Conservation (phyloP, 2,329 filamentous ascomycete genomes). For the Diaporthe capsici region DNA sequence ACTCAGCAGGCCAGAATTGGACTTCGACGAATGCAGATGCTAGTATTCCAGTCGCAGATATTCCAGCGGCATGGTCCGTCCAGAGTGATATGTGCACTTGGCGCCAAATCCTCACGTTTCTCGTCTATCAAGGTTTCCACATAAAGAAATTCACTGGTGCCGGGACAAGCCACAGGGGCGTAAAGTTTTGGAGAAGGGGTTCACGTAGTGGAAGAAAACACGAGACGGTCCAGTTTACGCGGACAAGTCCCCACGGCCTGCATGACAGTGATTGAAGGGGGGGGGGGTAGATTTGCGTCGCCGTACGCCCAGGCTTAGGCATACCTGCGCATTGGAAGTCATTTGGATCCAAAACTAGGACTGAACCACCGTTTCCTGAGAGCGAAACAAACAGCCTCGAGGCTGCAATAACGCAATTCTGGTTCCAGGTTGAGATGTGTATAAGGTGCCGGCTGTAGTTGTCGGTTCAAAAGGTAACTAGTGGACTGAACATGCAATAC, state of each 20-base stretch:
- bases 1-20: not conserved
- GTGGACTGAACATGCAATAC: not conserved
- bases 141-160: not conserved
- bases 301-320: too few relatives aligned
- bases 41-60: not conserved
- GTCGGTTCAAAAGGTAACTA: not conserved
- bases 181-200: not conserved
- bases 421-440: not conserved
- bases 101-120: not conserved
- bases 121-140: not conserved
- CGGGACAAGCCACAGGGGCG: not conserved
- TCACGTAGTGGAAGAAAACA: not conserved
- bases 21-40: constrained; percentile 1
- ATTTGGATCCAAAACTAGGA: not conserved
- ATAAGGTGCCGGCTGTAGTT: too few relatives aligned
- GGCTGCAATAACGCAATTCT: not conserved
- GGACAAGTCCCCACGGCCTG: too few relatives aligned
- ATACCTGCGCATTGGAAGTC: too few relatives aligned
- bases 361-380: not conserved
- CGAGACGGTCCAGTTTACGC: too few relatives aligned
- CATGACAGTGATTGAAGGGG: too few relatives aligned
- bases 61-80: not conserved
- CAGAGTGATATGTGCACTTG: not conserved
- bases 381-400: not conserved
- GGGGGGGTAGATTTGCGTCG: too few relatives aligned